Percentiles rank a stretch among this genome's conserved stretches.
Conservation (phyloP, 2,329 filamentous ascomycete species). For the Ceratocystis papillata region DNA sequence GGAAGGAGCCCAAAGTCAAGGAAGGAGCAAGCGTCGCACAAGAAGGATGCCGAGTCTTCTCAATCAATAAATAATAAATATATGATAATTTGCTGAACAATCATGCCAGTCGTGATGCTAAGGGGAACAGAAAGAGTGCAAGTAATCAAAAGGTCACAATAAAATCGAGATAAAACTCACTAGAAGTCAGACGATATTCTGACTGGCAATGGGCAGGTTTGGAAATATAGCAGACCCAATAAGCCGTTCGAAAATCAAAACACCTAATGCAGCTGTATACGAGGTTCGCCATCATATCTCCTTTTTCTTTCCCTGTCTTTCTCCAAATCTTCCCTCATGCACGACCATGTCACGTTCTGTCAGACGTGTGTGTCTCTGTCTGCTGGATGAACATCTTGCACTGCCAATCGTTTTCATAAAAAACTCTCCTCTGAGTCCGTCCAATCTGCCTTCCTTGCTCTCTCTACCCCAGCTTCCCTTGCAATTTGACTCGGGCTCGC, state of each 20-base stretch:
- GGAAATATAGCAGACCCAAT: too few species aligned
- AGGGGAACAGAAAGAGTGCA: not conserved
- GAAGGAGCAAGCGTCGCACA: not conserved
- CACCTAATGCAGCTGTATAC: conserved; percentile 1
- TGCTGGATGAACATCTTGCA: not conserved
- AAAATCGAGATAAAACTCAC: not conserved
- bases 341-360: not conserved
- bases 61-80: not conserved
- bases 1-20: not conserved
- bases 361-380: not conserved
- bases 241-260: not conserved
- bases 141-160: not conserved
- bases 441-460: too few species aligned
- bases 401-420: not conserved
- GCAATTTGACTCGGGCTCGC: too few species aligned
- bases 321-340: not conserved
- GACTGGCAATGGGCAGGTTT: too few species aligned
- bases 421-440: not conserved
- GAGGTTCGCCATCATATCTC: not conserved
- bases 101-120: not conserved
- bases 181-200: too few species aligned
- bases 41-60: not conserved
- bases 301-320: not conserved
- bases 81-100: not conserved
- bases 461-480: too few species aligned